These are phyloP conservation scores for Pleurotus platypus DNA, from an alignment of 768 basidiomycete species.

Conservation along the genomic window DNA sequence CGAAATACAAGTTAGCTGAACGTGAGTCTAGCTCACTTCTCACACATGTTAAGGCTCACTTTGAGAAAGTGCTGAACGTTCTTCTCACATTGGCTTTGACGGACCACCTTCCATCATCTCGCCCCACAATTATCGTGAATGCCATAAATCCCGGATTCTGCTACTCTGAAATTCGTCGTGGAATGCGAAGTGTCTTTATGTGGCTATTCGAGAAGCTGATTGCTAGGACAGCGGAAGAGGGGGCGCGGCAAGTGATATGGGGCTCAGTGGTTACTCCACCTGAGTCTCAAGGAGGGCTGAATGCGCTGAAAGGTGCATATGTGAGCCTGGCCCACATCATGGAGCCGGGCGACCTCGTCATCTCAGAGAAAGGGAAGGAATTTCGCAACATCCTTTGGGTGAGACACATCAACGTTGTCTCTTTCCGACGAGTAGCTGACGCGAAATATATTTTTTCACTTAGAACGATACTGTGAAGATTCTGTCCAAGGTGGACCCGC, in stretches of 20 bases:
- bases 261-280: conserved; percentile 18
- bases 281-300: conserved; percentile 9
- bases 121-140: conserved; percentile 26
- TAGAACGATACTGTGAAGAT: conserved; percentile 18
- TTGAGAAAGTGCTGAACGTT: conserved; percentile 33
- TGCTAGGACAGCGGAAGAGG: conserved; percentile 33
- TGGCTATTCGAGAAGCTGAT: conserved; percentile 25
- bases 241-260: conserved; percentile 29
- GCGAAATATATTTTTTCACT: neutral
- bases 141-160: conserved; percentile 40
- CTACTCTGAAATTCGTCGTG: conserved; percentile 30
- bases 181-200: conserved; percentile 13
- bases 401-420: conserved; percentile 6
- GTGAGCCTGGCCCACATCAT: conserved; percentile 16
- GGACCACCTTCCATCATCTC: conserved; percentile 19
- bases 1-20: conserved; percentile 28
- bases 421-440: neutral
- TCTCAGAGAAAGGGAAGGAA: conserved; percentile 25
- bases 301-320: conserved; percentile 27
- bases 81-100: conserved; percentile 36
- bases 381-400: conserved; percentile 32
- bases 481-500: conserved; percentile 14
- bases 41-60: neutral
- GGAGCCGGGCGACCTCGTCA: conserved; percentile 30
- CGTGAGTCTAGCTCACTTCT: conserved; percentile 18